Evolutionary conservation across 306 rosid species (phyloP).

Genomic region (Sicyos edulis): DNA sequence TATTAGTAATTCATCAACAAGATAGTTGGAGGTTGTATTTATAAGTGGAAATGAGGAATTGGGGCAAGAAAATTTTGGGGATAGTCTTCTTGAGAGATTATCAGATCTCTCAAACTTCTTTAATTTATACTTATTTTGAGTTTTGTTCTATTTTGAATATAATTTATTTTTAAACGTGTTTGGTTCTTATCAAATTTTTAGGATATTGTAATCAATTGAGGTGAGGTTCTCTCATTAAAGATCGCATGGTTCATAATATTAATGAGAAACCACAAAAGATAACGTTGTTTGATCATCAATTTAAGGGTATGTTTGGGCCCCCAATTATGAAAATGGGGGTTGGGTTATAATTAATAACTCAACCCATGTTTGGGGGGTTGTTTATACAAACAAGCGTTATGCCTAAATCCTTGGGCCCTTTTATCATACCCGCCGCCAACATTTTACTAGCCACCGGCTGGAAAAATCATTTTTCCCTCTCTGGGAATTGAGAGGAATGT

Average conservation of each 20-base stretch:
- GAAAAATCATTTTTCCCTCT: no score
- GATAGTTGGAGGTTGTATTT: not conserved
- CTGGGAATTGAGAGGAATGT: no score
- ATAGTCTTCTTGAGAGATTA: not conserved
- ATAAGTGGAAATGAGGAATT: not conserved
- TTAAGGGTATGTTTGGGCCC: no score
- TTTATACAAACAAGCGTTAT: no score
- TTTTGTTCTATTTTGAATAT: not conserved
- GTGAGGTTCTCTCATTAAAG: not conserved
- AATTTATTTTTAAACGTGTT: not conserved
- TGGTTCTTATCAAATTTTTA: not conserved
- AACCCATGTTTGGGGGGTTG: no score
- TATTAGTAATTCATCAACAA: not conserved
- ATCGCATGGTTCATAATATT: not conserved
- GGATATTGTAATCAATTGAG: not conserved
- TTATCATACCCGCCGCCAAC: no score
- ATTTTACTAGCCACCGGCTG: no score
- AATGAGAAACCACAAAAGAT: not conserved
- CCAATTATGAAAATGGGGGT: no score
- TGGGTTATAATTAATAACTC: no score
- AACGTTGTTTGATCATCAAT: not conserved
- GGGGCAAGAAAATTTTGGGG: not conserved
- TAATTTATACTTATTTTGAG: not conserved
- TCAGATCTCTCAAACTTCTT: not conserved
- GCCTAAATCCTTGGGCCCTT: no score